Evolutionary conservation across 768 basidiomycete genomes (phyloP), one percentile per base, ranked within the genome.

Genomic region (Amanita polypyramis): DNA sequence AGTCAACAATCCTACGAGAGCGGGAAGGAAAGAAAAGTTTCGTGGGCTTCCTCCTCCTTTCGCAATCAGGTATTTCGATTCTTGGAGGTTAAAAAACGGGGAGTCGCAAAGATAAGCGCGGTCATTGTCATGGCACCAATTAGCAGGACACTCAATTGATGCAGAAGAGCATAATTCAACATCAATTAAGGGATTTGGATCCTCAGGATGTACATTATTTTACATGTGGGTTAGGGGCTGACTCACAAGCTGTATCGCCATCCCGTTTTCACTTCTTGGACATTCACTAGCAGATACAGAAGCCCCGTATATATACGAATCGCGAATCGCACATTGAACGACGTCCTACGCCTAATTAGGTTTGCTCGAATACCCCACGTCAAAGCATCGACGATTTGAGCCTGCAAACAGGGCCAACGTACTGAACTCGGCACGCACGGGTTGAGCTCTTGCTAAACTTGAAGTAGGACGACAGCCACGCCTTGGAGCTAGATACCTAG

Each of bases 41-140:
- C 61, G 41, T 80, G 63, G 4, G 78, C 78, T 39, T 80, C 76
- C 42, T 65, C 65, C 54, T 82, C 79, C 35, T 70, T 70, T 20
- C 77, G 77, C 54, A 75, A 81, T 82, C 9, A 79, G 72, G n/a
- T n/a, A n/a, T n/a, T n/a, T n/a, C 0, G 76, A 76, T 55, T 81
- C 80, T 54, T 77, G 73, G 44, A 82, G 65, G 52, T 70, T 71
- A n/a, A 51, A 82, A 80, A 20, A 80, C 61, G 45, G 76, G 59
- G 61, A 73, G 79, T 32, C 29, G 65, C 63, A n/a, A 66, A n/a
- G n/a, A n/a, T n/a, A n/a, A n/a, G n/a, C n/a, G n/a, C n/a, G n/a
- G n/a, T n/a, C n/a, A n/a, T n/a, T n/a, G n/a, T n/a, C n/a, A n/a
- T n/a, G n/a, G n/a, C n/a, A n/a, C n/a, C n/a, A n/a, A n/a, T n/a